A percentile compares a stretch with the other conserved stretches of the same genome.
Evolutionary conservation across 2,329 filamentous ascomycete genomes (phyloP).

Genomic region (Didymosphaeria variabile): DNA sequence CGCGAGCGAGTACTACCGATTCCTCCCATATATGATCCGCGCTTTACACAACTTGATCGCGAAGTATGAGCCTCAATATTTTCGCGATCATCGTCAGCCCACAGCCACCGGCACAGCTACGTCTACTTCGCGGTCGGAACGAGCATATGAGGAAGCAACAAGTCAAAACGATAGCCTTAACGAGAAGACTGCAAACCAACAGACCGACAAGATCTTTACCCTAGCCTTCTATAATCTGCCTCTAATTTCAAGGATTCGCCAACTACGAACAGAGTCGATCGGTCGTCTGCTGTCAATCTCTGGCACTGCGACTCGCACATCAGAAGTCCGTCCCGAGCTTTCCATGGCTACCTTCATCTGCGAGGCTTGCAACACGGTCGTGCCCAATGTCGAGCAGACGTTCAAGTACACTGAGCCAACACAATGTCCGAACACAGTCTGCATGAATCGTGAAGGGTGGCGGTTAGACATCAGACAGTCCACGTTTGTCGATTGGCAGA

Average conservation of each 20-base stretch:
- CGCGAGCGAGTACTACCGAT: conserved; percentile 91
- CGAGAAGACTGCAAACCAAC: conserved; percentile 85
- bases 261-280: conserved; percentile 87
- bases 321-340: conserved; percentile 93
- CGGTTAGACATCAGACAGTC: conserved; percentile 95
- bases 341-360: conserved; percentile 93
- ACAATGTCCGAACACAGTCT: conserved; percentile 88
- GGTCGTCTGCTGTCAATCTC: conserved; percentile 95
- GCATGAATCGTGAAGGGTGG: conserved; percentile 92
- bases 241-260: conserved; percentile 83
- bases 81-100: conserved; percentile 88
- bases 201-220: conserved; percentile 95
- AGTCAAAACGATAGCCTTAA: conserved; percentile 64
- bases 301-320: conserved; percentile 94
- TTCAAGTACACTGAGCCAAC: conserved; percentile 98
- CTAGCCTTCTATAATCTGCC: conserved; percentile 94
- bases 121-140: conserved; percentile 62
- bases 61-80: conserved; percentile 94
- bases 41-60: conserved; percentile 92
- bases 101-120: conserved; percentile 76
- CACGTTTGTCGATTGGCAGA: conserved; percentile 99
- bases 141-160: conserved; percentile 63
- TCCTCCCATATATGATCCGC: conserved; percentile 87
- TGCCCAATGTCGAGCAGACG: conserved; percentile 94
- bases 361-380: conserved; percentile 82